Evolutionary conservation across 2,329 filamentous ascomycete genomes (phyloP).

Genomic region (Diplodia sapinea): DNA sequence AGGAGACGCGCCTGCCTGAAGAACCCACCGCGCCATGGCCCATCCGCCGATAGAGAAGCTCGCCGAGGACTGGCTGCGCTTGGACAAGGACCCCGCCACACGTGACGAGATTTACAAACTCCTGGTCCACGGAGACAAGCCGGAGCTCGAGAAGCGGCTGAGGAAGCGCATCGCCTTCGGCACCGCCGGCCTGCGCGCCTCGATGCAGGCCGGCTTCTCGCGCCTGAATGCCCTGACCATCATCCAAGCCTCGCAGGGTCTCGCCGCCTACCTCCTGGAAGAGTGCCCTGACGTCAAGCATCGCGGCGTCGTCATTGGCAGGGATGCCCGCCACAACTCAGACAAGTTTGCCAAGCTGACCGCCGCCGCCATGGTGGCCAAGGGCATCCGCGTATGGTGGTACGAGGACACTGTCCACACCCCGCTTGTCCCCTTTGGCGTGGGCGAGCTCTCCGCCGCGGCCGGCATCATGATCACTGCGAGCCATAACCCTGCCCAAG

Average conservation of each 20-base stretch:
- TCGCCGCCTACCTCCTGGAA: slow-evolving; percentile 63
- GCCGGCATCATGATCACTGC: slow-evolving; percentile 71
- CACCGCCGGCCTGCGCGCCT: slow-evolving; percentile 66
- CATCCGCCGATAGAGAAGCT: slow-evolving; percentile 49
- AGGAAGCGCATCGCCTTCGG: slow-evolving; percentile 65
- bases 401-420: slow-evolving; percentile 64
- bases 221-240: slow-evolving; percentile 65
- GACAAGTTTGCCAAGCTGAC: slow-evolving; percentile 65
- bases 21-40: slow-evolving; percentile 36
- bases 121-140: slow-evolving; percentile 51
- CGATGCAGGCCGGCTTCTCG: slow-evolving; percentile 69
- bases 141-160: slow-evolving; percentile 60
- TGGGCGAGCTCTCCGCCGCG: slow-evolving; percentile 59
- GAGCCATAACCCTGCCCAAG: slow-evolving; percentile 67
- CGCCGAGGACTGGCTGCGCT: slow-evolving; percentile 63
- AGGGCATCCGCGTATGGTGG: slow-evolving; percentile 65
- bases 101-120: slow-evolving; percentile 61
- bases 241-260: slow-evolving; percentile 69
- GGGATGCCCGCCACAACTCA: slow-evolving; percentile 68
- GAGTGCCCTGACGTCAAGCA: slow-evolving; percentile 51
- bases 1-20: too few species aligned
- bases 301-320: slow-evolving; percentile 64
- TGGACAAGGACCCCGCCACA: slow-evolving; percentile 62
- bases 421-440: slow-evolving; percentile 67
- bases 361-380: slow-evolving; percentile 64